Conservation (phyloP, 202 grass and related monocot genomes). For the Carex arenaria region DNA sequence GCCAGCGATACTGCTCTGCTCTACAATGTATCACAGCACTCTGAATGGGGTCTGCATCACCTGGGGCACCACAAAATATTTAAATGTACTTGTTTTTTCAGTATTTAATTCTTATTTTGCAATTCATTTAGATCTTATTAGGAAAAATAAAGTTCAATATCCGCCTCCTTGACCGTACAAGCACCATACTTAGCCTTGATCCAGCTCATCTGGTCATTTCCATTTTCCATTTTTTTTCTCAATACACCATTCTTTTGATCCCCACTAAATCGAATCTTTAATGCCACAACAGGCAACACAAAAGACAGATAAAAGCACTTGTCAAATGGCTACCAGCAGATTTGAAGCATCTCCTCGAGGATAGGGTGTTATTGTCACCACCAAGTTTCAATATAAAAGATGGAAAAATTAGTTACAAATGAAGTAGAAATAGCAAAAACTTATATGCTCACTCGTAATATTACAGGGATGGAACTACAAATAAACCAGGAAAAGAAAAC, state of each 20-base stretch:
- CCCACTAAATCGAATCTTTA: background rate
- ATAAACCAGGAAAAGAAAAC: background rate
- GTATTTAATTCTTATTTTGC: background rate
- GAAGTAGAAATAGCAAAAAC: background rate
- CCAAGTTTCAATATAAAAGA: background rate
- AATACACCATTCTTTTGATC: background rate
- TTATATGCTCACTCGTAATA: background rate
- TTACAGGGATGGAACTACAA: background rate
- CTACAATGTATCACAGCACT: background rate
- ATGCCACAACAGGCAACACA: background rate
- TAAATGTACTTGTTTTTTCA: background rate
- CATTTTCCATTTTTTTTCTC: background rate
- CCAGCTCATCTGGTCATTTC: no score
- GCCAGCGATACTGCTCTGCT: background rate
- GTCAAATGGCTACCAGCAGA: background rate
- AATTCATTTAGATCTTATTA: background rate
- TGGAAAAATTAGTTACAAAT: background rate
- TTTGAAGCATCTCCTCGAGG: background rate
- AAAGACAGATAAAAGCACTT: background rate
- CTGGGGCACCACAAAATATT: background rate
- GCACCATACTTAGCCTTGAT: no score
- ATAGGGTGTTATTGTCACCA: background rate
- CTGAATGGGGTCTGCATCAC: no score
- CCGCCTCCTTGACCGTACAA: no score
- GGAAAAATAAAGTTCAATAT: background rate